phyloP scores from a whole-genome alignment of 768 basidiomycete species.

The Neoboletus brunneissimus region DNA sequence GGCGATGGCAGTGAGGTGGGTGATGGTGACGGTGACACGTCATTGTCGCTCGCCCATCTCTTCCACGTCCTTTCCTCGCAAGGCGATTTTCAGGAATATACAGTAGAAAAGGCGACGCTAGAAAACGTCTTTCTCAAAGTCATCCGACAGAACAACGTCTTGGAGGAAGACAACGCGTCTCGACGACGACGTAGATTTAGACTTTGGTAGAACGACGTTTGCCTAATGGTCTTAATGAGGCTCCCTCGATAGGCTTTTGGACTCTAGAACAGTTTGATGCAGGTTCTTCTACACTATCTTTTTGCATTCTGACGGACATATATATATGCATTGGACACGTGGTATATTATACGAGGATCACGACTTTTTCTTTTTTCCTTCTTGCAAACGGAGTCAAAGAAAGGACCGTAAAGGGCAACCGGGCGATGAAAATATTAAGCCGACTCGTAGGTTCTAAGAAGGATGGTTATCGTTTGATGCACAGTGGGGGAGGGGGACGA shows the following conservation, averaged over 20 bases:
- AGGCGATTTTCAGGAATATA: constrained; percentile 61
- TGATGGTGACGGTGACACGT: constrained; percentile 15
- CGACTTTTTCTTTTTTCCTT: constrained; percentile 7
- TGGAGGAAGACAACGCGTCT: constrained; percentile 41
- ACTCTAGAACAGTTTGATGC: not conserved
- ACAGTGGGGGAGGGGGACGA: constrained; percentile 6
- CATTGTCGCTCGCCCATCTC: constrained; percentile 49
- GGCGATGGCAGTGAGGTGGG: not conserved
- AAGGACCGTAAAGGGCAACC: constrained; percentile 5
- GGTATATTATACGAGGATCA: constrained; percentile 4
- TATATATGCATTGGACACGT: not conserved
- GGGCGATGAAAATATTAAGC: constrained; percentile 22
- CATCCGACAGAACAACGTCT: constrained; percentile 57
- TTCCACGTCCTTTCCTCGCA: constrained; percentile 54
- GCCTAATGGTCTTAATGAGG: not conserved
- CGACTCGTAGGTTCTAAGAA: constrained; percentile 20
- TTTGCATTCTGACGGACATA: not conserved
- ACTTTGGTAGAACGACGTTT: not conserved
- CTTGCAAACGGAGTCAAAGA: not conserved
- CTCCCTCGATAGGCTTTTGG: not conserved
- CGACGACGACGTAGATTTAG: constrained; percentile 4
- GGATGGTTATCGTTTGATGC: constrained; percentile 29
- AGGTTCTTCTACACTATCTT: not conserved
- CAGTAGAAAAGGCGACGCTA: constrained; percentile 65
- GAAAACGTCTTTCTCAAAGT: constrained; percentile 75